These are phyloP conservation scores for Parascedosporium putredinis DNA, from an alignment of 2,329 filamentous ascomycete genomes.

Conservation along the genomic window DNA sequence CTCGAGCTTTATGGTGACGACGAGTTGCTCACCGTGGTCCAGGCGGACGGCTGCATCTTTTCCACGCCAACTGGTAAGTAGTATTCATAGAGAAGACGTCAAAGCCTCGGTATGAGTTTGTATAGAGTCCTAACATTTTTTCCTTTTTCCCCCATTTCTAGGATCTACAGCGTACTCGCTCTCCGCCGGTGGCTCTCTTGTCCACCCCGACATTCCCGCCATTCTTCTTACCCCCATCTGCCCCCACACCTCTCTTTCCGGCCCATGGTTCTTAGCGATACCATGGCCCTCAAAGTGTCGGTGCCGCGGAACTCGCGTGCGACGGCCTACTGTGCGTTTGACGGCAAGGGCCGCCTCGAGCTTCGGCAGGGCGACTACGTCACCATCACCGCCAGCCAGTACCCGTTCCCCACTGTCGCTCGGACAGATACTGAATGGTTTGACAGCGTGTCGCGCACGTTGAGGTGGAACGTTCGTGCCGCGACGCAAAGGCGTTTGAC, in stretches of 20 bases:
- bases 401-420: constrained; percentile 93
- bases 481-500: constrained; percentile 88
- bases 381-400: constrained; percentile 90
- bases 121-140: not conserved
- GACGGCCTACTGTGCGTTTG: constrained; percentile 93
- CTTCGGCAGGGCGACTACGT: constrained; percentile 89
- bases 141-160: not conserved
- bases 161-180: constrained; percentile 85
- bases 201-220: constrained; percentile 92
- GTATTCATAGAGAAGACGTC: too few species aligned
- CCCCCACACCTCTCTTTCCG: constrained; percentile 95
- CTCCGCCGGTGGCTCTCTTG: constrained; percentile 87
- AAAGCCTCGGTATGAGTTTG: too few species aligned
- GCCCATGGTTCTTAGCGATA: constrained; percentile 95
- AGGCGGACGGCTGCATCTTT: constrained; percentile 96
- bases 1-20: constrained; percentile 93
- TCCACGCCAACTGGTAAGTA: constrained; percentile 75
- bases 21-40: constrained; percentile 86
- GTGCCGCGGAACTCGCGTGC: constrained; percentile 78
- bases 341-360: constrained; percentile 92
- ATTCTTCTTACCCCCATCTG: constrained; percentile 96
- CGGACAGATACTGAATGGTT: constrained; percentile 91
- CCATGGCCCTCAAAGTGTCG: constrained; percentile 79
- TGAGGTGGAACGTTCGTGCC: constrained; percentile 90
- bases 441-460: constrained; percentile 80